Evolutionary conservation across 768 basidiomycete species (phyloP).

Genomic region (Hirschioporus abietinus): DNA sequence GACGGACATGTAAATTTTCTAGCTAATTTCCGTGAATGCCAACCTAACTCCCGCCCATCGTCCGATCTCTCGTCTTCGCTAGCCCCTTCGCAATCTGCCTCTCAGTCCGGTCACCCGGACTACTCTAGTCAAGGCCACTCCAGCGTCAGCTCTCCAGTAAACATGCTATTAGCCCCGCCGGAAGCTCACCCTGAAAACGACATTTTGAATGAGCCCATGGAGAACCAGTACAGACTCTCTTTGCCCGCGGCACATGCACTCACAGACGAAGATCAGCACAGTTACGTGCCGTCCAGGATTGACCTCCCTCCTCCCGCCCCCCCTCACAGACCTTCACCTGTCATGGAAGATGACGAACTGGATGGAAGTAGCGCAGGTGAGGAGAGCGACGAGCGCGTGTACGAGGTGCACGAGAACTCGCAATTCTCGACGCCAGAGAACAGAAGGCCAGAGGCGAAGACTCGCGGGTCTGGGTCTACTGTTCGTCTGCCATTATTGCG

Average conservation of each 20-base stretch:
- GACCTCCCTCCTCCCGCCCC: conserved; percentile 29
- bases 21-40: not conserved
- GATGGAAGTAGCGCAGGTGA: conserved; percentile 30
- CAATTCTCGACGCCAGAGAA: conserved; percentile 31
- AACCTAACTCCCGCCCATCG: not conserved
- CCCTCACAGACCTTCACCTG: conserved; percentile 11
- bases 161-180: conserved; percentile 2
- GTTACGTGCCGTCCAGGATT: conserved; percentile 32
- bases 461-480: not conserved
- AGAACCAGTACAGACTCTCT: conserved; percentile 19
- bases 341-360: conserved; percentile 17
- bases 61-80: conserved; percentile 43
- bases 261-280: not conserved
- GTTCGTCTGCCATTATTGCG: not conserved
- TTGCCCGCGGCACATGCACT: conserved; percentile 46
- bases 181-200: conserved; percentile 6
- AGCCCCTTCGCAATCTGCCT: conserved; percentile 73
- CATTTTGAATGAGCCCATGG: conserved; percentile 4
- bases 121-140: conserved; percentile 7
- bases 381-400: conserved; percentile 25
- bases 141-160: not conserved
- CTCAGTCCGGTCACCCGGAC: conserved; percentile 40
- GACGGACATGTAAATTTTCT: not conserved
- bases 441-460: not conserved
- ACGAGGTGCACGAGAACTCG: conserved; percentile 50